Evolutionary conservation across 2,329 filamentous ascomycete genomes (phyloP).

Genomic region (Aspergillus eucalypticola): DNA sequence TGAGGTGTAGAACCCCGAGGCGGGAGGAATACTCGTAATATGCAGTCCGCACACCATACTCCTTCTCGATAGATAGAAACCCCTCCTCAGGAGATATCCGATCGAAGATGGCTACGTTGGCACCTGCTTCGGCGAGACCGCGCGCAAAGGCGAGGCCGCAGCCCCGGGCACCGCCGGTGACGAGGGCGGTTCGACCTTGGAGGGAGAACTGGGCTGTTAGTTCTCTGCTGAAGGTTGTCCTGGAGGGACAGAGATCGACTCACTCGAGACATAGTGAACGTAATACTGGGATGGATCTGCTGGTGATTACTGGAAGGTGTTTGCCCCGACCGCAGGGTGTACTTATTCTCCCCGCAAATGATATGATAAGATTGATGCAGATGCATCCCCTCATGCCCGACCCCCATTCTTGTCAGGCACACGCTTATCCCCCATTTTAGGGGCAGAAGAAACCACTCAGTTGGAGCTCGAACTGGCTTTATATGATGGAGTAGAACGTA

Average conservation of each 20-base stretch:
- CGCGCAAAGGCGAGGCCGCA: conserved; percentile 49
- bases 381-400: background rate
- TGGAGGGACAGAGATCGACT: background rate
- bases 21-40: conserved; percentile 38
- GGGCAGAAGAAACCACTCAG: no score
- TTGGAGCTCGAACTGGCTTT: background rate
- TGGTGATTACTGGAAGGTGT: background rate
- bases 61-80: conserved; percentile 45
- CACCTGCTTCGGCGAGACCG: conserved; percentile 50
- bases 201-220: conserved; percentile 48
- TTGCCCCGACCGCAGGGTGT: background rate
- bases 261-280: conserved; percentile 27
- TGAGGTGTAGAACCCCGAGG: no score
- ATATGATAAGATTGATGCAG: background rate
- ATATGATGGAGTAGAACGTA: background rate
- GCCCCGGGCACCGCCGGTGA: conserved; percentile 51
- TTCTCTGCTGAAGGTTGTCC: background rate
- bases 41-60: conserved; percentile 44
- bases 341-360: background rate
- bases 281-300: background rate
- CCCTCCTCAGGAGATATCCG: conserved; percentile 42
- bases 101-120: conserved; percentile 51
- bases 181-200: conserved; percentile 49
- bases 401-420: background rate
- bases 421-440: no score